Conservation (phyloP, 1,284 basidiomycete genomes). For the Boletus sp. region DNA sequence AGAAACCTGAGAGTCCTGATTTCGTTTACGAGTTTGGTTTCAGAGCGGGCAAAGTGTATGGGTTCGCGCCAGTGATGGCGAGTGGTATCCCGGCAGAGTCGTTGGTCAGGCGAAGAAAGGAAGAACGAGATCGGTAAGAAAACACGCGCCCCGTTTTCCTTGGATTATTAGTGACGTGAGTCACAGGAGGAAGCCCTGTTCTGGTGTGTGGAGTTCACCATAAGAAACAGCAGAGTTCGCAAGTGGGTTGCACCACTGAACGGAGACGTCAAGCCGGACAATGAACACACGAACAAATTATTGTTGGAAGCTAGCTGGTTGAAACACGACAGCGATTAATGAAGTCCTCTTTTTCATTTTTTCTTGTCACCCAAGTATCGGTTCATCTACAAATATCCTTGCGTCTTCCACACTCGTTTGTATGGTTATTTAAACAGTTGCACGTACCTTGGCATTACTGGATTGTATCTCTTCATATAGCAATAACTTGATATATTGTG, state of each 20-base stretch:
- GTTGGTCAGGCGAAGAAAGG: constrained; percentile 43
- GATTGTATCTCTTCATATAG: not conserved
- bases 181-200: constrained; percentile 44
- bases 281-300: constrained; percentile 35
- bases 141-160: not conserved
- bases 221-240: constrained; percentile 36
- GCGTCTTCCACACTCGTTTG: constrained; percentile 6
- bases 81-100: constrained; percentile 49
- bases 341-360: not conserved
- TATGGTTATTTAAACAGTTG: constrained; percentile 2
- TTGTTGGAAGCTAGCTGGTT: constrained; percentile 36
- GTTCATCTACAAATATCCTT: not conserved
- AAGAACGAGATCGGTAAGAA: constrained; percentile 43
- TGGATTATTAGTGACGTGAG: not conserved
- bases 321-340: constrained; percentile 5
- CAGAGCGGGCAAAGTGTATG: constrained; percentile 51
- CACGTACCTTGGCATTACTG: constrained; percentile 1
- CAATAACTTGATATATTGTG: not conserved
- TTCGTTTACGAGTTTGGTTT: not conserved
- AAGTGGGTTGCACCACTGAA: constrained; percentile 58
- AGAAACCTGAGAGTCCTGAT: not conserved
- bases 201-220: constrained; percentile 46
- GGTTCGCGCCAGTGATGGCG: constrained; percentile 45
- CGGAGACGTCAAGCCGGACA: constrained; percentile 62
- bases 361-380: too few species aligned